phyloP scores from a whole-genome alignment of 2,329 filamentous ascomycete genomes.

The Colletotrichum simmondsii region DNA sequence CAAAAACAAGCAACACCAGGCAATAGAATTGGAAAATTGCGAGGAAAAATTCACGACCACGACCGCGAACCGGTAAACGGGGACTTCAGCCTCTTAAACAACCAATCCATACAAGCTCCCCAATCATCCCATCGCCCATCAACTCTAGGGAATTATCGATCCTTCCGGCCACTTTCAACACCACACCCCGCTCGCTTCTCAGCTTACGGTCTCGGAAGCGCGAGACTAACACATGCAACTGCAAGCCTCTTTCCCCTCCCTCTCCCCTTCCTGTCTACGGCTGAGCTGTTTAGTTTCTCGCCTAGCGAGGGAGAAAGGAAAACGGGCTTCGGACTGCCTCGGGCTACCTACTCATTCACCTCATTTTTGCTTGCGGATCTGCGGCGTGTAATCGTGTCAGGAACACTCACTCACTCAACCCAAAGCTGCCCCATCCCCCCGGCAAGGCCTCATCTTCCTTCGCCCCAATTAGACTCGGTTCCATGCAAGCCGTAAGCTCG shows the following conservation, averaged over 20 bases:
- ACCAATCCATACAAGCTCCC: neutral
- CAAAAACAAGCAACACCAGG: conserved; percentile 28
- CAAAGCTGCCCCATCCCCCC: neutral
- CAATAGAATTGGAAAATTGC: neutral
- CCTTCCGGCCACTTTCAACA: conserved; percentile 10
- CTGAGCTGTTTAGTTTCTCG: conserved; percentile 17
- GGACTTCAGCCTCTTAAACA: conserved; percentile 29
- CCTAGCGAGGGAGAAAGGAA: neutral
- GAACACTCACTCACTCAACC: conserved; percentile 1
- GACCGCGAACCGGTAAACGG: conserved; percentile 4
- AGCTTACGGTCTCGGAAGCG: conserved; percentile 28
- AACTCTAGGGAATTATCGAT: conserved; percentile 9
- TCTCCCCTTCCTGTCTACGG: conserved; percentile 9
- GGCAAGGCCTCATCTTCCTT: conserved; percentile 9
- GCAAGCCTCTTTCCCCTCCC: conserved; percentile 16
- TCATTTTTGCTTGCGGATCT: neutral
- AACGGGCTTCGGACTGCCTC: neutral
- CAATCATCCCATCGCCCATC: conserved; percentile 5
- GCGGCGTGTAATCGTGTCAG: neutral
- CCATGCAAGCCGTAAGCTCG: conserved; percentile 31
- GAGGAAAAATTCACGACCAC: neutral
- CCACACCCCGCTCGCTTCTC: neutral
- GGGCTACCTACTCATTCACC: neutral
- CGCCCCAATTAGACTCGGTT: conserved; percentile 15
- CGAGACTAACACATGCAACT: conserved; percentile 4